A percentile compares a stretch with the other conserved stretches of the same genome.
phyloP scores from a whole-genome alignment of 371 early-diverging fungal genomes.

The Mucor circinelloides region DNA sequence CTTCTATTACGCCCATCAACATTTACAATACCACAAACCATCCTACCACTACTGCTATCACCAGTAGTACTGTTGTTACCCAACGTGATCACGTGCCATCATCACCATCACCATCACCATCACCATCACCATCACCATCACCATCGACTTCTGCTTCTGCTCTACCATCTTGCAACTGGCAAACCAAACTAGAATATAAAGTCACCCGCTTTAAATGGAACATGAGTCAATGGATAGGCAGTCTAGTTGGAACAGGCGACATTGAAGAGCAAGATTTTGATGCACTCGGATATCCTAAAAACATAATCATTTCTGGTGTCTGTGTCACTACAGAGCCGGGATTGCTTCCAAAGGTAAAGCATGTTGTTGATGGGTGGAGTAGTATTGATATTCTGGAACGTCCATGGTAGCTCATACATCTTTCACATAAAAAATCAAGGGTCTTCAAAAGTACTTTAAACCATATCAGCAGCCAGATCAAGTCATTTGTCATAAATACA shows the following conservation, averaged over 20 bases:
- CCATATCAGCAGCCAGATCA: neutral
- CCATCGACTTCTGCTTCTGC: neutral
- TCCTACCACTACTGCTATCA: neutral
- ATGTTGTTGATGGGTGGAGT: neutral
- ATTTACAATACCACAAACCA: neutral
- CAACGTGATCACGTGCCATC: no score
- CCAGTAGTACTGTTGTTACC: neutral
- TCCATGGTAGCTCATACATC: conserved; percentile 10
- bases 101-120: no score
- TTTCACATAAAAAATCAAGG: neutral
- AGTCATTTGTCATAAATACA: conserved; percentile 23
- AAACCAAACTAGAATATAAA: conserved; percentile 20
- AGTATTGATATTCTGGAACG: conserved; percentile 18
- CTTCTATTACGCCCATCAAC: neutral
- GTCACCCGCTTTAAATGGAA: conserved; percentile 21
- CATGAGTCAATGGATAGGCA: conserved; percentile 25
- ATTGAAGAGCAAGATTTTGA: conserved; percentile 26
- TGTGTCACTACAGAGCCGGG: conserved; percentile 32
- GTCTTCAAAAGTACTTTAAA: conserved; percentile 19
- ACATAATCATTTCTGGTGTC: conserved; percentile 23
- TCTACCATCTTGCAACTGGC: conserved; percentile 10
- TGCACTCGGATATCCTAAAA: conserved; percentile 18
- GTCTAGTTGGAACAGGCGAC: conserved; percentile 20
- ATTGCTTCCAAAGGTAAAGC: conserved; percentile 34
- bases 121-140: no score